Conservation (phyloP, 169 alveolate species). For the Plasmodium relictum region DNA sequence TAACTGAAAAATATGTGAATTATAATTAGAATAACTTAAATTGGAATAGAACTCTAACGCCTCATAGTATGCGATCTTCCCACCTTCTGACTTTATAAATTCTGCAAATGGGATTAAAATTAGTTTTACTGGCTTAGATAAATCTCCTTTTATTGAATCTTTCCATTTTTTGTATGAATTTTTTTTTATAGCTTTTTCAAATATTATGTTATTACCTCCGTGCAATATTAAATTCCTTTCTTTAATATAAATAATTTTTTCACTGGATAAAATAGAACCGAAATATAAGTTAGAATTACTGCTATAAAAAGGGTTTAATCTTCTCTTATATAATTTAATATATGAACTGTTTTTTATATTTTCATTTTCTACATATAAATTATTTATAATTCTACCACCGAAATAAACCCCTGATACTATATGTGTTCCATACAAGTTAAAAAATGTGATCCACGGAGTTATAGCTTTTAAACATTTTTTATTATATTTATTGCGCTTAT, state of each 20-base stretch:
- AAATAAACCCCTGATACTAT: constrained; percentile 84
- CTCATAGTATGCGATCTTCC: constrained; percentile 36
- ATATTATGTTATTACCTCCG: constrained; percentile 40
- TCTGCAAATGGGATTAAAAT: constrained; percentile 69
- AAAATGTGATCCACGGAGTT: constrained; percentile 88
- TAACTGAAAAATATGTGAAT: constrained; percentile 25
- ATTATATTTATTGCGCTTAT: constrained; percentile 75
- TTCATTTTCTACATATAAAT: constrained; percentile 80
- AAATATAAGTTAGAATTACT: constrained; percentile 21
- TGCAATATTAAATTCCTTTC: constrained; percentile 30
- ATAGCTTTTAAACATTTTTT: constrained; percentile 81
- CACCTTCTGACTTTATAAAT: constrained; percentile 54
- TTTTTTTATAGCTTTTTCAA: background rate
- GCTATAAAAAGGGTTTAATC: constrained; percentile 43
- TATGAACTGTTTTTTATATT: background rate
- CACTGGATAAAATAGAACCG: constrained; percentile 52
- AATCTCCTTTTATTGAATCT: constrained; percentile 43
- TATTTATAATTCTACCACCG: constrained; percentile 89
- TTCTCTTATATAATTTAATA: constrained; percentile 24
- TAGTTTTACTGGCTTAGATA: constrained; percentile 60
- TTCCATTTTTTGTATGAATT: constrained; percentile 33
- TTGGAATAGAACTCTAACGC: constrained; percentile 75
- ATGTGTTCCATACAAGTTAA: constrained; percentile 89
- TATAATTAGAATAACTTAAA: constrained; percentile 56
- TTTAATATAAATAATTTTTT: constrained; percentile 30